Percentiles rank a stretch among this genome's conserved stretches.
Conservation (phyloP, 805 yeast genomes). For the Suhomyces pyralidae region DNA sequence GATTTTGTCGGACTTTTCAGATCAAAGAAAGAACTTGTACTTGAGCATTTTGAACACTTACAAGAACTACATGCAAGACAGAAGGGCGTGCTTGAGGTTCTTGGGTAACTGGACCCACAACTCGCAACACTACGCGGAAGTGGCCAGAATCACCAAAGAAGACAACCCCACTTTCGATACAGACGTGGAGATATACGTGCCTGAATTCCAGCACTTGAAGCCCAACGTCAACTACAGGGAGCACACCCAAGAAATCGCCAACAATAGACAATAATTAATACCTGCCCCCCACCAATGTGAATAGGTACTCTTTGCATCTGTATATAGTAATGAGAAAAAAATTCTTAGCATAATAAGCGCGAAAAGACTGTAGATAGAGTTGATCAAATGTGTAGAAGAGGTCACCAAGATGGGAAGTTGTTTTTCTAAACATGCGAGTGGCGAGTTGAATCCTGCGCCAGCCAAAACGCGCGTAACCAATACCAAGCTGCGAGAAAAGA, state of each 20-base stretch:
- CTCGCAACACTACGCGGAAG: conserved; percentile 18
- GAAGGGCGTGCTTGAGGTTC: conserved; percentile 26
- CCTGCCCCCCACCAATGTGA: not conserved
- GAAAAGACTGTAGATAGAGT: not conserved
- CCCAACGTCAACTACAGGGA: conserved; percentile 28
- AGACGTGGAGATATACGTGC: conserved; percentile 19
- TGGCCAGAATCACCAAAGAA: conserved; percentile 22
- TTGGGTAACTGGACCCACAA: conserved; percentile 30
- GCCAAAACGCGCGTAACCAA: not conserved
- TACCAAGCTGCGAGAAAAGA: not conserved
- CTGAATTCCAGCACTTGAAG: conserved; percentile 23
- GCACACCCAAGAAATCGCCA: conserved; percentile 16
- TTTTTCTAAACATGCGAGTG: conserved; percentile 15
- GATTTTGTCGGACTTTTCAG: conserved; percentile 39
- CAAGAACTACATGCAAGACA: conserved; percentile 41
- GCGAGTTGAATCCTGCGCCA: not conserved
- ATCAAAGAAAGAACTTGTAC: conserved; percentile 52
- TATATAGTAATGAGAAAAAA: not conserved
- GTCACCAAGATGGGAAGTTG: conserved; percentile 24
- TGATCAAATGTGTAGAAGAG: not conserved
- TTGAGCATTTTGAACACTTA: conserved; percentile 49
- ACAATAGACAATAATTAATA: conserved; percentile 1
- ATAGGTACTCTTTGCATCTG: not conserved
- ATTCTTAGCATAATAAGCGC: not conserved
- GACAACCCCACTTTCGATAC: conserved; percentile 15